These are phyloP conservation scores for Fusarium anguioides DNA, from an alignment of 2,329 filamentous ascomycete genomes.

Conservation along the genomic window DNA sequence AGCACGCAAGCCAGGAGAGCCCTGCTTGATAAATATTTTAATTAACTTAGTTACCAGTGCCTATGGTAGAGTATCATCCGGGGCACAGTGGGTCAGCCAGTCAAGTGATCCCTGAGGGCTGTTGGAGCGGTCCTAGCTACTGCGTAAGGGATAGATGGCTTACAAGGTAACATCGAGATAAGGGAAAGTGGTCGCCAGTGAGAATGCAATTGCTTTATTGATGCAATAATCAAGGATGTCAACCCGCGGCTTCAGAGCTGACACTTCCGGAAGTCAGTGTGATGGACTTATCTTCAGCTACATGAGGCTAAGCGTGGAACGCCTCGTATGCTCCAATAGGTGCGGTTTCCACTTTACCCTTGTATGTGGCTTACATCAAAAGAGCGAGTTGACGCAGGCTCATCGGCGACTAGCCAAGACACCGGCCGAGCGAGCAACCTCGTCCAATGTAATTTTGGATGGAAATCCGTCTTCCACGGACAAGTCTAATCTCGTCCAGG, in stretches of 20 bases:
- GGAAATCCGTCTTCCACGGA: not conserved
- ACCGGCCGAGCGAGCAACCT: too few relatives aligned
- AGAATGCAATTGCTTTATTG: too few relatives aligned
- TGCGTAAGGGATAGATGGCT: too few relatives aligned
- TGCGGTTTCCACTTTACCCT: not conserved
- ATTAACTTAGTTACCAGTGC: too few relatives aligned
- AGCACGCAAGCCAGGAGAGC: not conserved
- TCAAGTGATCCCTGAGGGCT: not conserved
- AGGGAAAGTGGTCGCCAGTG: too few relatives aligned
- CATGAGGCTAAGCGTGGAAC: not conserved
- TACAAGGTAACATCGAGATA: too few relatives aligned
- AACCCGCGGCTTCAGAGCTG: slow-evolving; percentile 1
- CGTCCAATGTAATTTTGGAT: too few relatives aligned
- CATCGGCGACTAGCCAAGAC: too few relatives aligned
- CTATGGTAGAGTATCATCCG: too few relatives aligned
- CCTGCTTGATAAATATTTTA: too few relatives aligned
- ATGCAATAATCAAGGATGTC: not conserved
- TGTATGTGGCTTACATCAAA: not conserved
- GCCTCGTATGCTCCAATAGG: not conserved
- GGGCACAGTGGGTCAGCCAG: not conserved
- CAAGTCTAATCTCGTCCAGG: not conserved
- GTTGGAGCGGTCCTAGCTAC: not conserved
- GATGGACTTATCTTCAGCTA: not conserved
- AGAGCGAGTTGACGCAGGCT: too few relatives aligned
- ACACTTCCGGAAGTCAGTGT: slow-evolving; percentile 3